Conservation (phyloP, 495 filamentous ascomycete genomes). For the Acidiella bohemica region DNA sequence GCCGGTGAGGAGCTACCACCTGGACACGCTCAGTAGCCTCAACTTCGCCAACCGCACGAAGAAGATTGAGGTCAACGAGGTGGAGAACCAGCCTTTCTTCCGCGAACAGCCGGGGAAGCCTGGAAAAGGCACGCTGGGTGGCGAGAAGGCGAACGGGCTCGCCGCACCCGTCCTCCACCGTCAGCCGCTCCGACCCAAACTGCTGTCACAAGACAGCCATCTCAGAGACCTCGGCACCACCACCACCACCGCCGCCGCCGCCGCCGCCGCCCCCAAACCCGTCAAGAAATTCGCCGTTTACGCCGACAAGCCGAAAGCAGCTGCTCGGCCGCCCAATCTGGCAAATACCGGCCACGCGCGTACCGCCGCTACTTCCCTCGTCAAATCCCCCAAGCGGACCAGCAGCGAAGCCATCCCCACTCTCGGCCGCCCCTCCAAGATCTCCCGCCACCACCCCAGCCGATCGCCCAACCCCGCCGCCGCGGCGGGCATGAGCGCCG, state of each 20-base stretch:
- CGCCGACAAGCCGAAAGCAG: constrained; percentile 49
- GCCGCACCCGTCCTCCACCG: constrained; percentile 40
- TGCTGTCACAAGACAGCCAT: constrained; percentile 45
- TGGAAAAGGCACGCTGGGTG: constrained; percentile 27
- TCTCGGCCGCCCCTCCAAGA: constrained; percentile 20
- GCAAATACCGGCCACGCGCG: constrained; percentile 21
- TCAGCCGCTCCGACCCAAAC: constrained; percentile 65
- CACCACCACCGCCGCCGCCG: too few species aligned
- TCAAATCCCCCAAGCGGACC: constrained; percentile 16
- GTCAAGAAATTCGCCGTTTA: constrained; percentile 73
- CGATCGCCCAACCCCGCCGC: constrained; percentile 22
- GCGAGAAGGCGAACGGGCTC: constrained; percentile 25
- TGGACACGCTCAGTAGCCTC: constrained; percentile 85
- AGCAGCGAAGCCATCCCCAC: constrained; percentile 14
- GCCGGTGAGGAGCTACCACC: constrained; percentile 70
- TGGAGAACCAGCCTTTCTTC: constrained; percentile 84
- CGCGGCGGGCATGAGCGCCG: constrained; percentile 44
- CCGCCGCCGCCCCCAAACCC: constrained; percentile 64
- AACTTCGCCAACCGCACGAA: constrained; percentile 94
- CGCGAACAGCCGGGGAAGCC: constrained; percentile 7
- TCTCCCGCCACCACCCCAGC: constrained; percentile 24
- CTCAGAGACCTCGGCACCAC: constrained; percentile 38
- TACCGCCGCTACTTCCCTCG: neutral
- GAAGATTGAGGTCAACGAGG: constrained; percentile 87
- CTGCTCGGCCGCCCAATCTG: constrained; percentile 23